Percentiles rank a stretch among this genome's conserved stretches.
These are phyloP conservation scores for Acacia pycnantha DNA, from an alignment of 331 rosid species.

Conservation along the genomic window DNA sequence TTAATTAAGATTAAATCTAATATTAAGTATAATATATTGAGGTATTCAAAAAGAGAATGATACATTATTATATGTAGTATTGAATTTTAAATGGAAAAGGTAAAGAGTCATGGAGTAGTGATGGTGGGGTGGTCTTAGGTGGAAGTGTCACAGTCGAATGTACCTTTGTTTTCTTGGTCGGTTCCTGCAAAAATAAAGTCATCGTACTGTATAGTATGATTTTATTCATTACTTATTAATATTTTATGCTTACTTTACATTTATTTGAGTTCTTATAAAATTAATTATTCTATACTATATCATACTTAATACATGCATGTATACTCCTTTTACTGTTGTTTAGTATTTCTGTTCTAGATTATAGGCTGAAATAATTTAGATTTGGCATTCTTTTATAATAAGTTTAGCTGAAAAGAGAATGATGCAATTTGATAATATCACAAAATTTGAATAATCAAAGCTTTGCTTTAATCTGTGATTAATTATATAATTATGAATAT, in stretches of 20 bases:
- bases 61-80: neutral
- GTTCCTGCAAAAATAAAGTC: slow-evolving; percentile 31
- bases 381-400: neutral
- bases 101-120: slow-evolving; percentile 42
- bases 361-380: neutral
- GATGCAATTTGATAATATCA: neutral
- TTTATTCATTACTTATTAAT: slow-evolving; percentile 6
- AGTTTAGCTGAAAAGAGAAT: neutral
- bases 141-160: slow-evolving; percentile 80
- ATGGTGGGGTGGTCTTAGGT: slow-evolving; percentile 65
- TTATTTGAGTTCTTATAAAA: slow-evolving; percentile 26
- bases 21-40: neutral
- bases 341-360: slow-evolving; percentile 11
- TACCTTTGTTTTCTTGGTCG: slow-evolving; percentile 55
- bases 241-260: slow-evolving; percentile 2
- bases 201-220: neutral
- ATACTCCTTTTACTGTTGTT: slow-evolving; percentile 16
- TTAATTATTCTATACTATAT: slow-evolving; percentile 23
- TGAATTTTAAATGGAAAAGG: slow-evolving; percentile 51
- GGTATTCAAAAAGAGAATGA: slow-evolving; percentile 16
- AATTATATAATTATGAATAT: neutral
- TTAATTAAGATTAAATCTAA: neutral
- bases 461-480: neutral
- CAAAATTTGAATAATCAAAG: neutral
- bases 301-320: neutral